phyloP scores from a whole-genome alignment of 2,329 filamentous ascomycete genomes.

The Penicillium frequentans region DNA sequence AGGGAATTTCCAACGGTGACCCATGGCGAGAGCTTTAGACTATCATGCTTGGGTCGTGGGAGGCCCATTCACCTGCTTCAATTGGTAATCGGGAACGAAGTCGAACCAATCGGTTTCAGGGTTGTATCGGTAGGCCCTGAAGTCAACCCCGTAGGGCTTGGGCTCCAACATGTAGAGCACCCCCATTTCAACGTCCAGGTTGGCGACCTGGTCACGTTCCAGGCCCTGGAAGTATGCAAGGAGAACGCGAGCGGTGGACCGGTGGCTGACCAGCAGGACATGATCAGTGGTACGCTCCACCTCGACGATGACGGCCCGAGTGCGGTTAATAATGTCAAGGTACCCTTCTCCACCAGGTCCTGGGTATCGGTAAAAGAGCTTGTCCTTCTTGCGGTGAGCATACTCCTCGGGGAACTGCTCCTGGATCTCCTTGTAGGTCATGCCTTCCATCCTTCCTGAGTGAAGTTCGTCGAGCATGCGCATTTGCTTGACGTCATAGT shows the following conservation, averaged over 20 bases:
- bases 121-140: conserved; percentile 93
- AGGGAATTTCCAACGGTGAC: not conserved
- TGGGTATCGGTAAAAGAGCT: conserved; percentile 94
- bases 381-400: conserved; percentile 74
- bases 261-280: conserved; percentile 86
- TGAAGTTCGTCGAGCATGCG: conserved; percentile 97
- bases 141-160: conserved; percentile 96
- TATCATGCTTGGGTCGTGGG: not conserved
- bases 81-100: conserved; percentile 78
- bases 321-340: conserved; percentile 91
- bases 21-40: not conserved
- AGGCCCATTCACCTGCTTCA: conserved; percentile 48
- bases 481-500: conserved; percentile 96
- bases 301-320: conserved; percentile 93
- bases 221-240: conserved; percentile 97
- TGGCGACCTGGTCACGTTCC: conserved; percentile 85
- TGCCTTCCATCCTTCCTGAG: conserved; percentile 86
- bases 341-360: conserved; percentile 96
- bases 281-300: conserved; percentile 97
- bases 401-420: conserved; percentile 79
- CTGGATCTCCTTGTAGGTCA: conserved; percentile 90
- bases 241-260: conserved; percentile 86
- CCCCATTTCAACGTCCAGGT: conserved; percentile 89
- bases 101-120: conserved; percentile 76
- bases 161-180: conserved; percentile 95